Evolutionary conservation across 495 filamentous ascomycete species (phyloP), one percentile per base, ranked within the genome.

Genomic region (Aspergillus conjunctus): DNA sequence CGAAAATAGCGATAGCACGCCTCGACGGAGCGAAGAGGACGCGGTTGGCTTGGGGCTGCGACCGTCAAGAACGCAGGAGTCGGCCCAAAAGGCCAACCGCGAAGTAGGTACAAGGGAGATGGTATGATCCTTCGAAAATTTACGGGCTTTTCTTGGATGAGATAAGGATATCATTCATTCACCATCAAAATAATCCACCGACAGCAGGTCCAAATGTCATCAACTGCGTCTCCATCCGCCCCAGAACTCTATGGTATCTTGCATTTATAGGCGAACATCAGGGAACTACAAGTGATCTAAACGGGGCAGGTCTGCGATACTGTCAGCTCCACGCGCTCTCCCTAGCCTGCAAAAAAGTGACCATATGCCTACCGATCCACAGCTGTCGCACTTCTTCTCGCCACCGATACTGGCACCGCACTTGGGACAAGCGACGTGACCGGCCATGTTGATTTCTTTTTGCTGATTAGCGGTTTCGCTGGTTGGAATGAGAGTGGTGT

Each of bases 351-450:
- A 57, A 26, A 48, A 46, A 2, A 60, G 45, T 1, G 14, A 50
- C 21, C 21, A 54, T 22, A 50, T 15, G 57, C 66, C 58, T 62
- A 77, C 74, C 52, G 58, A 68, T 57, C 73, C 73, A 59, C 74
- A 77, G 21, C 68, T 67, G 31, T 22, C 18, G 64, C 74, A 73
- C 71, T 77, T 77, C 31, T 26, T 66, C 8, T 61, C 70, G 43
- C 68, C 66, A 7, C 54, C 7, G 56, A 73, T 75, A 43, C 41
- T 31, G 22, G 70, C 70, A 32, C 68, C 68, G 67, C 73, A 77
- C 15, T 64, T 66, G 53, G 74, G 74, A 60, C 74, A 77, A 61
- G 58, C 39, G 43, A 41, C 52, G 69, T 74, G 71, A 44, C 62
- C 65, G 55, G 67, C 20, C 68, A 70, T 70, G 10, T 43, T 43